Conservation (phyloP, 257 asterid species). For the Rehmannia glutinosa region DNA sequence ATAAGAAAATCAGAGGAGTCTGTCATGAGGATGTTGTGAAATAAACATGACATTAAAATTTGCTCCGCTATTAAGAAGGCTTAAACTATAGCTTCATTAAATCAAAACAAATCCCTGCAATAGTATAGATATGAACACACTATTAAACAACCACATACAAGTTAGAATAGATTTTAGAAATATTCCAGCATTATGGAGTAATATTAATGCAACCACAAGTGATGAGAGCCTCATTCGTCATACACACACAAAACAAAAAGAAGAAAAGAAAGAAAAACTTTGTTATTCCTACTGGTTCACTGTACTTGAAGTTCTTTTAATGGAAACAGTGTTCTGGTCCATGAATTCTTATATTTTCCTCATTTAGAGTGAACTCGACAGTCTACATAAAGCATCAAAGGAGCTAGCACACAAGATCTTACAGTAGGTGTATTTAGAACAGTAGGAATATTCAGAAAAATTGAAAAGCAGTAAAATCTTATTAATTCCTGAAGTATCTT, state of each 20-base stretch:
- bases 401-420: neutral
- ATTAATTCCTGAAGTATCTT: neutral
- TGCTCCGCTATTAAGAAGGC: slow-evolving; percentile 1
- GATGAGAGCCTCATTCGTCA: too few species aligned
- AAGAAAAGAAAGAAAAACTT: too few species aligned
- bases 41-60: neutral
- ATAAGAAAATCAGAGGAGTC: too few species aligned
- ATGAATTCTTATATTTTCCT: neutral
- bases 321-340: neutral
- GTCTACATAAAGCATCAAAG: neutral
- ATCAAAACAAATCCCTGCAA: neutral
- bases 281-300: too few species aligned
- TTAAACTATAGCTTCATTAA: too few species aligned
- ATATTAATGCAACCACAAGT: slow-evolving; percentile 1
- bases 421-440: neutral
- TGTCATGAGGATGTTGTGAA: neutral
- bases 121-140: neutral
- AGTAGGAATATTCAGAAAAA: too few species aligned
- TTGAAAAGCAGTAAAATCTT: neutral
- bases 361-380: neutral
- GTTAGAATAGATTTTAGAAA: neutral
- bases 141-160: neutral
- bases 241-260: too few species aligned
- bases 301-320: neutral
- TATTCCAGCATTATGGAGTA: neutral